Base-by-base conservation (phyloP, 768 basidiomycete genomes). In the Lentinula lateritia region DNA sequence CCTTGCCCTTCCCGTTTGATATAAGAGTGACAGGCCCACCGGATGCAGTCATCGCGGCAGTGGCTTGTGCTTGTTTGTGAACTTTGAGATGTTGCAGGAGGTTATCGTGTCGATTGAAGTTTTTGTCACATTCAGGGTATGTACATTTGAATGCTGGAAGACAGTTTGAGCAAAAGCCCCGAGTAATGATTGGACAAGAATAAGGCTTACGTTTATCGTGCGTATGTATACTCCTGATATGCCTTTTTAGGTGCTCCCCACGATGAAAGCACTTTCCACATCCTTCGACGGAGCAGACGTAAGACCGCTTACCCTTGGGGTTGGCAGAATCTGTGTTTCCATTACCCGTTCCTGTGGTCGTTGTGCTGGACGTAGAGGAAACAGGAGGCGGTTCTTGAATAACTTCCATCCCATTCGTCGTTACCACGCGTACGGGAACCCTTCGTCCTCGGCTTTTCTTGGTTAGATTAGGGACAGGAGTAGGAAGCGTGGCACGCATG, bases 191-290 rank as follows among this genome's bases (percentile, higher is more conserved):
- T 52, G 28, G 50, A 41, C 7, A 9, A 15, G 23, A 41, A 10
- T 8, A 23, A 35, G n/a, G 23, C 90, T 73, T 66, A 93, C 92
- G 89, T 78, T 89, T 92, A 67, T 92, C 90, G 65, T 90, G 77
- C 1, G 92, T 92, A 72, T 94, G 92, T 53, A 94, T 87, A 58
- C 86, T 87, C 62, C 87, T 73, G 18, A 93, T 81, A 74, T 93
- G 92, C 32, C 92, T 76, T 74, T 92, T 92, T 61, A 95, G 75
- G 71, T 94, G 92, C 66, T 93, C 90, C 1, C 86, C 83, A 2
- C 92, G 78, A 41, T 83, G 83, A 67, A 95, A 95, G 61, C 86
- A 86, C 75, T 92, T 92, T 16, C 84, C 85, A 66, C 92, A 94
- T 0, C 83, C 89, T 0, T 82, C 75, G 0, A 89, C 89, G 18